Conservation (phyloP, 208 protist genomes). For the Kentomonas sorsogonicus region DNA sequence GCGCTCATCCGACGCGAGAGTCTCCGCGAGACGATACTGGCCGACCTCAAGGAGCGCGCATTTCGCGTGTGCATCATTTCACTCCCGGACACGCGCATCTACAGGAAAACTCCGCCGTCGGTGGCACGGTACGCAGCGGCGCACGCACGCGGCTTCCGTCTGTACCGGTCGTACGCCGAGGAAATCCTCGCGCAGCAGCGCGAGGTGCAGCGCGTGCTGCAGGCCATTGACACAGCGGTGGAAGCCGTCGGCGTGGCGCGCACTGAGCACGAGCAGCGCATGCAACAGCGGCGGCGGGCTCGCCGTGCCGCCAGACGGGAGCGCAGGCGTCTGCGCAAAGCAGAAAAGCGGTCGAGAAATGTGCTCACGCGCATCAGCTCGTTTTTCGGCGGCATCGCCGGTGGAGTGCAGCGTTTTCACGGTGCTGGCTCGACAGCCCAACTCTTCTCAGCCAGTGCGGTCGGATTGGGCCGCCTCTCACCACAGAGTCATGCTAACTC, state of each 20-base stretch:
- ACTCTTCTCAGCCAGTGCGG: too few species aligned
- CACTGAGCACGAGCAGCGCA: slow-evolving; percentile 14
- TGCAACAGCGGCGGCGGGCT: slow-evolving; percentile 10
- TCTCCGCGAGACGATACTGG: slow-evolving; percentile 52
- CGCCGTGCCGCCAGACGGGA: not conserved
- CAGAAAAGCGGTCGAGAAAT: too few species aligned
- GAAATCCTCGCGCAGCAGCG: slow-evolving; percentile 57
- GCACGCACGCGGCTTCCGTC: slow-evolving; percentile 39
- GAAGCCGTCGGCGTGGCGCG: slow-evolving; percentile 15
- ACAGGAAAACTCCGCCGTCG: slow-evolving; percentile 43
- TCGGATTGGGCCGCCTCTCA: too few species aligned
- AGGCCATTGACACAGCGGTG: slow-evolving; percentile 34
- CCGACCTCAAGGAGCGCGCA: slow-evolving; percentile 37
- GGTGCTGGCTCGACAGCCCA: too few species aligned
- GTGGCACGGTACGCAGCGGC: slow-evolving; percentile 57
- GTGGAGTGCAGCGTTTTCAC: too few species aligned
- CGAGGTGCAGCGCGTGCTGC: slow-evolving; percentile 30
- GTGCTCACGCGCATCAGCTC: too few species aligned
- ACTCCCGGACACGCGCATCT: slow-evolving; percentile 69
- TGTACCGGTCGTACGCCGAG: slow-evolving; percentile 58
- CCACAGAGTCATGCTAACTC: too few species aligned
- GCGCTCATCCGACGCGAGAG: slow-evolving; percentile 35
- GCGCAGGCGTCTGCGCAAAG: too few species aligned
- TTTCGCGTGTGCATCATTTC: slow-evolving; percentile 45
- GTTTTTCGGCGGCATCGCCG: too few species aligned